Percentiles rank a stretch among this genome's conserved stretches.
phyloP scores from a whole-genome alignment of 2,329 filamentous ascomycete genomes.

The Lasiodiplodia sp. region DNA sequence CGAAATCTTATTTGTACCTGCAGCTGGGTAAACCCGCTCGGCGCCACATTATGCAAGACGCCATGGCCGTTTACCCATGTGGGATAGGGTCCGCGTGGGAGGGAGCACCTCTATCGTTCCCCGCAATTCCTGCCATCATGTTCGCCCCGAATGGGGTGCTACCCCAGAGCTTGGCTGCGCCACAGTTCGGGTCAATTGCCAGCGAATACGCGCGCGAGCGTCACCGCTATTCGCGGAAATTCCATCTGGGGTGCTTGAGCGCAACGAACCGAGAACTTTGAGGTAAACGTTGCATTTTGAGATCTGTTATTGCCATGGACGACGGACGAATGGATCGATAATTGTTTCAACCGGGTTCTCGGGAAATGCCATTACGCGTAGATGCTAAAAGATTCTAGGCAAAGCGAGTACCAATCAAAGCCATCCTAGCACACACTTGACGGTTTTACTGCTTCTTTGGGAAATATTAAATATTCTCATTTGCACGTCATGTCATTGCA shows the following conservation, averaged over 20 bases:
- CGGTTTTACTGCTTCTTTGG: background rate
- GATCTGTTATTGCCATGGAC: background rate
- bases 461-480: background rate
- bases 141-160: background rate
- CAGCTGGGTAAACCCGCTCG: background rate
- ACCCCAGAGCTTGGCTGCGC: slow-evolving; percentile 23
- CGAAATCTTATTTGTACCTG: slow-evolving; percentile 22
- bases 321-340: background rate
- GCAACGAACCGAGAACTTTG: background rate
- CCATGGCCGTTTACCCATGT: slow-evolving; percentile 7
- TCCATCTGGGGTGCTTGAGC: background rate
- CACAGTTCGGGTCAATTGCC: slow-evolving; percentile 12
- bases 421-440: background rate
- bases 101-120: slow-evolving; percentile 1
- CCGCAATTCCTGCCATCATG: slow-evolving; percentile 4
- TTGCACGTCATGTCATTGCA: background rate
- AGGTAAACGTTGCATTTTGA: background rate
- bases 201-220: slow-evolving; percentile 18
- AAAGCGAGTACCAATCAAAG: background rate
- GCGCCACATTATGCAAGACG: background rate
- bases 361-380: background rate
- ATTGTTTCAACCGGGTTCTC: background rate
- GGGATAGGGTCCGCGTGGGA: background rate
- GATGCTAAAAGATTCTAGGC: background rate
- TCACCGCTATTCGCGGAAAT: slow-evolving; percentile 19